A percentile compares a stretch with the other conserved stretches of the same genome.
Conservation (phyloP, 2,329 filamentous ascomycete species). For the Fusarium redolens region DNA sequence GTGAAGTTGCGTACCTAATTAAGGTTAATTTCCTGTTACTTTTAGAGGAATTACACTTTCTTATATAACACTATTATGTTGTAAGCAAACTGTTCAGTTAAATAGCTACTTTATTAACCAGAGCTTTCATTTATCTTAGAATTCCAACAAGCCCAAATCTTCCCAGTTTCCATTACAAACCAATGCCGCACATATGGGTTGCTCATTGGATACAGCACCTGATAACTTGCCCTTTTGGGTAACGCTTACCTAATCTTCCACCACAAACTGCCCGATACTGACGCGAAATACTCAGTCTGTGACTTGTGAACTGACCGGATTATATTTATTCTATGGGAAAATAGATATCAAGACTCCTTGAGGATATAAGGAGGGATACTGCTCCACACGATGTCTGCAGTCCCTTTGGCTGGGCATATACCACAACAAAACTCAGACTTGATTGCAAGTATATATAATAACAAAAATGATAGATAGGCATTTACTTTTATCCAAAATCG, state of each 20-base stretch:
- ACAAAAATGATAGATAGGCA: neutral
- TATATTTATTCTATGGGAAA: neutral
- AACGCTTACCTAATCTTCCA: constrained; percentile 21
- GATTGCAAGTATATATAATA: neutral
- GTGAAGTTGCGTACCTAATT: neutral
- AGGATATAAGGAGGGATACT: neutral
- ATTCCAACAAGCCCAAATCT: neutral
- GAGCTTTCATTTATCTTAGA: neutral
- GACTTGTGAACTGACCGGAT: neutral
- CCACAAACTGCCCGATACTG: neutral
- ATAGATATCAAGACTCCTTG: neutral
- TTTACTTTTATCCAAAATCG: constrained; percentile 2
- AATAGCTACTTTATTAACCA: neutral
- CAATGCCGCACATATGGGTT: constrained; percentile 14
- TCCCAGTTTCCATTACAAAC: constrained; percentile 26
- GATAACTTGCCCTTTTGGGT: constrained; percentile 30
- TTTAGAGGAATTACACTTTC: neutral
- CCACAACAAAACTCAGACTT: neutral
- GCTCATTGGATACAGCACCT: constrained; percentile 31
- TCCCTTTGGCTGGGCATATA: neutral
- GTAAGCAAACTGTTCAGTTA: too few relatives aligned
- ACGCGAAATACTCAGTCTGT: neutral
- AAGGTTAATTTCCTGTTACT: neutral
- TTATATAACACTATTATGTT: neutral
- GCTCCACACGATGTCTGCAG: neutral